Conservation (phyloP, 2,329 filamentous ascomycete genomes). For the Ascochyta koolunga region DNA sequence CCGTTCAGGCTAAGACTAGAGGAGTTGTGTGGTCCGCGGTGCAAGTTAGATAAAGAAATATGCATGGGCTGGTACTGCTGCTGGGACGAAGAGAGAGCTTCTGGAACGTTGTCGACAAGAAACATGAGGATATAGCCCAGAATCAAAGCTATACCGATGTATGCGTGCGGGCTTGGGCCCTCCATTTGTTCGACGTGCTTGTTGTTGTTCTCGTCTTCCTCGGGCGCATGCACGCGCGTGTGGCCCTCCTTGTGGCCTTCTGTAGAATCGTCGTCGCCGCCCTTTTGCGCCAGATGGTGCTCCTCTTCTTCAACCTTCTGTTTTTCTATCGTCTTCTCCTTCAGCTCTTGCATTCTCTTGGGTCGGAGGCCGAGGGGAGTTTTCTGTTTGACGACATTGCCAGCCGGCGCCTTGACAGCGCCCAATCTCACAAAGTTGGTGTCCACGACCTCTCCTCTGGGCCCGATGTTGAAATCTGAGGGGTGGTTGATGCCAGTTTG, state of each 20-base stretch:
- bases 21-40: conserved; percentile 55
- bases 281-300: conserved; percentile 38
- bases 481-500: conserved; percentile 36
- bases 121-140: conserved; percentile 97
- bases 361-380: conserved; percentile 26
- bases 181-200: conserved; percentile 54
- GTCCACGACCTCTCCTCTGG: conserved; percentile 27
- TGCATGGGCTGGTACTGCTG: conserved; percentile 74
- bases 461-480: conserved; percentile 27
- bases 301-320: conserved; percentile 27
- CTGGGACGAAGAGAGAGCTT: conserved; percentile 56
- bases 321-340: conserved; percentile 31
- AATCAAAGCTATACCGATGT: conserved; percentile 85
- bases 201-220: conserved; percentile 48
- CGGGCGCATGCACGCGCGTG: conserved; percentile 42
- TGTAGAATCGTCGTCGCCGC: conserved; percentile 47
- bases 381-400: conserved; percentile 30
- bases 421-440: conserved; percentile 21
- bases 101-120: conserved; percentile 70
- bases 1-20: conserved; percentile 44
- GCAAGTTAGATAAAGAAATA: conserved; percentile 85
- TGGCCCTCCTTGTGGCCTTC: conserved; percentile 48
- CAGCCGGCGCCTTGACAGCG: conserved; percentile 26
- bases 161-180: conserved; percentile 64
- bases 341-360: conserved; percentile 32